Percentiles rank a stretch among this genome's conserved stretches.
Conservation (phyloP, 192 early-diverging fungal genomes). For the Chytriomyces hyalinus region DNA sequence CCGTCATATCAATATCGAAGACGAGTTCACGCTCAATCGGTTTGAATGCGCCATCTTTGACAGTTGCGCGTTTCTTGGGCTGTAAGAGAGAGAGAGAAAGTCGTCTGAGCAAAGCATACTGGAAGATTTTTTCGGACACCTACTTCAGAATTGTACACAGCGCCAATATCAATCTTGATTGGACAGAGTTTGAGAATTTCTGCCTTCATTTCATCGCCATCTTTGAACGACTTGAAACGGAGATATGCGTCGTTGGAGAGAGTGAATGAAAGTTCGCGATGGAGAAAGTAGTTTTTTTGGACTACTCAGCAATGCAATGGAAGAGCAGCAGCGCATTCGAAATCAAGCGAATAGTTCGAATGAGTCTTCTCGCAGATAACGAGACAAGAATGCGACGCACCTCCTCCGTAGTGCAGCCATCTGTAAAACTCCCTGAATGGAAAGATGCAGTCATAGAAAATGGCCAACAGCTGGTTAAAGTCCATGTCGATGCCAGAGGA, state of each 20-base stretch:
- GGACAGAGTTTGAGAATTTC: conserved; percentile 80
- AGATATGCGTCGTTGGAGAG: conserved; percentile 80
- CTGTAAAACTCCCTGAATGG: conserved; percentile 79
- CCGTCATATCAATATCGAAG: conserved; percentile 99
- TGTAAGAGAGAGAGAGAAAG: conserved; percentile 28
- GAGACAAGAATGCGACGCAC: conserved; percentile 43
- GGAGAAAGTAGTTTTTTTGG: conserved; percentile 74
- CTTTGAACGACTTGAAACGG: conserved; percentile 86
- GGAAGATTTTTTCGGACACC: neutral
- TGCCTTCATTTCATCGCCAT: conserved; percentile 70
- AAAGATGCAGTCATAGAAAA: conserved; percentile 87
- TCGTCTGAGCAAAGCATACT: neutral
- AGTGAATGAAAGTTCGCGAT: conserved; percentile 93
- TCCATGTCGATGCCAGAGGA: conserved; percentile 1
- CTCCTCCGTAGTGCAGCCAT: conserved; percentile 83
- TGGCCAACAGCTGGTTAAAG: conserved; percentile 25
- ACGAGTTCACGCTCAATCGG: conserved; percentile 89
- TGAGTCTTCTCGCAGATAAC: too few relatives aligned
- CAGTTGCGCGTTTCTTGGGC: conserved; percentile 84
- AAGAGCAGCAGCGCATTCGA: conserved; percentile 1
- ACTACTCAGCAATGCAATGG: conserved; percentile 32
- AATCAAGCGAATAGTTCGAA: too few relatives aligned
- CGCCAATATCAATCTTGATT: conserved; percentile 95
- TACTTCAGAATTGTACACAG: conserved; percentile 83
- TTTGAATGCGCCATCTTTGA: conserved; percentile 72